phyloP scores from a whole-genome alignment of 768 basidiomycete species.

The Dioszegia hungarica region DNA sequence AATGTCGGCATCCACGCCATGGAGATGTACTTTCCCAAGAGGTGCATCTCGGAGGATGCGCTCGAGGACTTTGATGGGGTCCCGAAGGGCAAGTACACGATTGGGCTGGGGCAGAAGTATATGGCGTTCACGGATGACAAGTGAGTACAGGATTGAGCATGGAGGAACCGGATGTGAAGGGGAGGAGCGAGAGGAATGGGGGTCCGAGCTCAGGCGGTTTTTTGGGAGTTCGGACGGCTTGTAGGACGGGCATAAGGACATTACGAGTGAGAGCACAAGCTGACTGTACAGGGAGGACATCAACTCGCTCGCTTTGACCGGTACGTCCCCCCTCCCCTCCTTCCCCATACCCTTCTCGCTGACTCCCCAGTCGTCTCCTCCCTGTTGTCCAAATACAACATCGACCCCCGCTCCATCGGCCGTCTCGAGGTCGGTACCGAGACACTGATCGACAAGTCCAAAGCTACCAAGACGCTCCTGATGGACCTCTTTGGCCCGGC shows the following conservation, averaged over 20 bases:
- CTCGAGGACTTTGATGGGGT: conserved; percentile 93
- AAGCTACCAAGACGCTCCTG: conserved; percentile 94
- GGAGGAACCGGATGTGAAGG: background rate
- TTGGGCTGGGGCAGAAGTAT: conserved; percentile 93
- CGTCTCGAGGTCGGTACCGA: conserved; percentile 98
- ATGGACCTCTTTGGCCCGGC: conserved; percentile 95
- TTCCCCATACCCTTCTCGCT: background rate
- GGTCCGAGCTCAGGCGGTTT: background rate
- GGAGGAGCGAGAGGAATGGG: background rate
- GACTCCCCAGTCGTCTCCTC: conserved; percentile 67
- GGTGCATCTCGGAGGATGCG: conserved; percentile 94
- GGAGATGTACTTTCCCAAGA: conserved; percentile 88
- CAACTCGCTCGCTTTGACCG: conserved; percentile 93
- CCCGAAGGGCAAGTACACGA: conserved; percentile 94
- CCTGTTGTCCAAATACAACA: conserved; percentile 86
- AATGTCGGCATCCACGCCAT: conserved; percentile 91
- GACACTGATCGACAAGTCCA: conserved; percentile 99
- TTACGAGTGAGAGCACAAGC: background rate
- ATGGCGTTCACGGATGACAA: conserved; percentile 99
- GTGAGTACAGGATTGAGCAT: conserved; percentile 16
- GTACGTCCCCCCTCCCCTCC: conserved; percentile 54
- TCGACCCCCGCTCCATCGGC: conserved; percentile 93
- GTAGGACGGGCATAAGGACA: too few relatives aligned
- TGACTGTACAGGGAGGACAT: conserved; percentile 67
- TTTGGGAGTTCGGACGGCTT: too few relatives aligned